Evolutionary conservation across 1,139 yeast species (phyloP).

Genomic region (Saccharomycopsis crataegensis): DNA sequence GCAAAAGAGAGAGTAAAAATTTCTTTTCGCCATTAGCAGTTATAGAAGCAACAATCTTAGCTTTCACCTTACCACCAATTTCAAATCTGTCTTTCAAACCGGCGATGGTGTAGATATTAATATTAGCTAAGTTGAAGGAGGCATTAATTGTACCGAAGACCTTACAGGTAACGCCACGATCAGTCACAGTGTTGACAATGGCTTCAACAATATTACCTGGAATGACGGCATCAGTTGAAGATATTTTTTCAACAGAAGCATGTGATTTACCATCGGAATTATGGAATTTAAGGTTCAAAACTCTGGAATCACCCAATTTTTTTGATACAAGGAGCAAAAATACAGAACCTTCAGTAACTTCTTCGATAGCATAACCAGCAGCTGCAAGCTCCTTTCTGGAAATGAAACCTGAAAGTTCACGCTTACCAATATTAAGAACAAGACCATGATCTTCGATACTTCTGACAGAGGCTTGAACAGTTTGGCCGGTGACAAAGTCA

Average conservation of each 20-base stretch:
- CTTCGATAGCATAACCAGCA: constrained; percentile 26
- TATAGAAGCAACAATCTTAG: constrained; percentile 62
- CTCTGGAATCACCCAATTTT: constrained; percentile 51
- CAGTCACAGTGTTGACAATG: constrained; percentile 49
- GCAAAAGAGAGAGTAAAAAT: constrained; percentile 56
- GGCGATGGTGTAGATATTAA: constrained; percentile 40
- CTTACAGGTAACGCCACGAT: constrained; percentile 56
- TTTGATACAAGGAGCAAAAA: constrained; percentile 42
- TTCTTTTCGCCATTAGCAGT: constrained; percentile 50
- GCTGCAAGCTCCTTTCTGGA: constrained; percentile 53
- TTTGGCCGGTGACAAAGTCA: constrained; percentile 54
- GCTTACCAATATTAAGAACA: constrained; percentile 61
- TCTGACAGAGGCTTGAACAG: constrained; percentile 68
- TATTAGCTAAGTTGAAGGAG: constrained; percentile 61
- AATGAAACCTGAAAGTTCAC: constrained; percentile 59
- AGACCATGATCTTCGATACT: constrained; percentile 92
- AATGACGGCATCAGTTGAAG: constrained; percentile 68
- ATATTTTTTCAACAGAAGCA: constrained; percentile 43
- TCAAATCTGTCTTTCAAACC: constrained; percentile 55
- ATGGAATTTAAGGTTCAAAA: constrained; percentile 38
- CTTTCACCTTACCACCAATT: constrained; percentile 58
- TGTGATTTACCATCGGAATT: constrained; percentile 29
- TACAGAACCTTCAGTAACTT: constrained; percentile 38
- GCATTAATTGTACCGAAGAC: constrained; percentile 73
- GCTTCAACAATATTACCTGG: constrained; percentile 85